Evolutionary conservation across 345 rosid species (phyloP).

Genomic region (Trapa incisa): DNA sequence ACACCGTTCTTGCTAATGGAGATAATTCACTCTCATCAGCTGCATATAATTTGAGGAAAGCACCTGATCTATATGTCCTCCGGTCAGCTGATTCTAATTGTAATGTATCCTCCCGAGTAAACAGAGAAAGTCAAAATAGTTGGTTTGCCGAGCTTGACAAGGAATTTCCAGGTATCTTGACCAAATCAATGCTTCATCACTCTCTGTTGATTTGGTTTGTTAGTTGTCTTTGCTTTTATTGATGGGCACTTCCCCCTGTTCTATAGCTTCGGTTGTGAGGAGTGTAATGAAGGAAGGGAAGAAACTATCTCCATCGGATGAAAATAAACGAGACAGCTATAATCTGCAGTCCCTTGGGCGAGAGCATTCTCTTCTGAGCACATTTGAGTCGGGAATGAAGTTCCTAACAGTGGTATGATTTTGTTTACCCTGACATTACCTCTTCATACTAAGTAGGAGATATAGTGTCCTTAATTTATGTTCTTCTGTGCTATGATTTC

Average conservation of each 20-base stretch:
- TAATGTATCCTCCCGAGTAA: constrained; percentile 32
- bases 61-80: constrained; percentile 28
- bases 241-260: constrained; percentile 8
- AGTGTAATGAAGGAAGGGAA: constrained; percentile 73
- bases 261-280: constrained; percentile 83
- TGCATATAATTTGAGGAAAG: constrained; percentile 60
- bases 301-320: constrained; percentile 65
- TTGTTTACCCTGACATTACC: neutral
- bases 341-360: constrained; percentile 23
- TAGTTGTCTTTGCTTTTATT: neutral
- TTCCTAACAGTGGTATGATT: constrained; percentile 60
- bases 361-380: constrained; percentile 30
- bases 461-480: neutral
- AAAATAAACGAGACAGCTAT: constrained; percentile 68
- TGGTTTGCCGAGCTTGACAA: constrained; percentile 73
- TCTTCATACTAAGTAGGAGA: no score
- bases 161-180: constrained; percentile 69
- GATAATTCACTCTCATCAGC: constrained; percentile 33
- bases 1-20: constrained; percentile 48
- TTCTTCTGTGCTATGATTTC: neutral
- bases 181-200: neutral
- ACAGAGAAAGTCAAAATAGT: constrained; percentile 35
- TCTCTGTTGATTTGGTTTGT: neutral
- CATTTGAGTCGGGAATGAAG: constrained; percentile 54
- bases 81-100: constrained; percentile 45